Base-by-base conservation (phyloP, 1,284 basidiomycete genomes). In the Naganishia liquefaciens region DNA sequence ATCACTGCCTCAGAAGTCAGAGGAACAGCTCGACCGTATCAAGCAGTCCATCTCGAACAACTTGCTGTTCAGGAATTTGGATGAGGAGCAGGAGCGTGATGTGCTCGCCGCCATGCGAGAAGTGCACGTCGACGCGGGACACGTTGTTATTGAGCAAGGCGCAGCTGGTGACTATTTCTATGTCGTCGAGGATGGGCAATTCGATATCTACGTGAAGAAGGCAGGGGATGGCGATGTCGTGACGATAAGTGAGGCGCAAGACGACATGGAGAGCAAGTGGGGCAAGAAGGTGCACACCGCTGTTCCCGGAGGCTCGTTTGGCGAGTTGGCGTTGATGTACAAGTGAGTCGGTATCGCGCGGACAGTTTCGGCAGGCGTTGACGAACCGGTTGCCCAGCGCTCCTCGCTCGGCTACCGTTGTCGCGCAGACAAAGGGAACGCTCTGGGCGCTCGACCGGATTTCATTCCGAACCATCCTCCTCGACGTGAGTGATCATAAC, bases 151-250 rank as follows among this genome's bases (percentile, higher is more conserved):
- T 72, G 86, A 91, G 68, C 95, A 99, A 79, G 95, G 96, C 52
- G 95, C 94, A 70, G 90, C 92, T 43, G 95, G 95, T 57, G 94
- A 98, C 74, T 96, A 88, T 80, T 99, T 98, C 79, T 99, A 99
- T 79, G 90, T 98, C 64, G 93, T 98, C 70, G 96, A 99, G 79
- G 84, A 85, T 47, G 95, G 95, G 1, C 81, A 87, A 57, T 83
- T 99, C 65, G 86, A 96, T 73, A 91, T 93, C 73, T 98, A 87
- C 80, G 90, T 95, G 71, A 80, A 79, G 63, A 86, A 74, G 54
- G 33, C 33, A 37, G 33, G 33, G 33, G 7, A 37, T 13, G 75
- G 81, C 72, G 54, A 74, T 70, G 67, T 79, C 70, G 33, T 37
- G 33, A 37, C 33, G 33, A 37, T 37, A 37, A 69, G 73, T 75